A percentile compares a stretch with the other conserved stretches of the same genome.
These are phyloP conservation scores for Corylus heterophylla DNA, from an alignment of 306 rosid genomes.

Conservation along the genomic window DNA sequence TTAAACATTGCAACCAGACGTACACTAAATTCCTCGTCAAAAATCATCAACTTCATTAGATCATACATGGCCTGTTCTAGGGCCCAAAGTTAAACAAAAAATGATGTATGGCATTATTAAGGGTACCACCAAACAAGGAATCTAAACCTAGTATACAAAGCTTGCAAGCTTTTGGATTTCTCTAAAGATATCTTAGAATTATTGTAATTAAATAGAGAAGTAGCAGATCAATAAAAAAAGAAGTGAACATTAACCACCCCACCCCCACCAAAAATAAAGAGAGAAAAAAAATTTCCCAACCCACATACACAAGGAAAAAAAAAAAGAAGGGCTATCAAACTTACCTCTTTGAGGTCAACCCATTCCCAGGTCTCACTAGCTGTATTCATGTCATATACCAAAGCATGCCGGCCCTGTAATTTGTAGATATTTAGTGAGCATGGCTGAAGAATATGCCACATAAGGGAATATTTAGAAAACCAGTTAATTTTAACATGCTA, in stretches of 20 bases:
- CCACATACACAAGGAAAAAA: too few species aligned
- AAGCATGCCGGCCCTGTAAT: slow-evolving; percentile 82
- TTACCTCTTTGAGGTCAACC: slow-evolving; percentile 96
- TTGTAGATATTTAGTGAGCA: slow-evolving; percentile 9
- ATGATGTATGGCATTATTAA: too few species aligned
- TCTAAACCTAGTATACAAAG: too few species aligned
- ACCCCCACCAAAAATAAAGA: too few species aligned
- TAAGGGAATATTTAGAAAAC: neutral
- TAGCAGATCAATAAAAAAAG: neutral
- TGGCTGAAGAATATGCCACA: neutral
- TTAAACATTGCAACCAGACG: too few species aligned
- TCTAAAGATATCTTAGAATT: too few species aligned
- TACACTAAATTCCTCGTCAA: neutral
- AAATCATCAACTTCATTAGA: neutral
- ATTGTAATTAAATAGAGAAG: neutral
- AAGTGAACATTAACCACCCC: neutral
- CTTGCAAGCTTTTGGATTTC: too few species aligned
- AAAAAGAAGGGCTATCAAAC: neutral
- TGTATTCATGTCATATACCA: slow-evolving; percentile 81
- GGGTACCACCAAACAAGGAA: too few species aligned
- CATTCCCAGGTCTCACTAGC: slow-evolving; percentile 90
- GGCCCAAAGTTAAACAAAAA: neutral
- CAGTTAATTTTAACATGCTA: neutral
- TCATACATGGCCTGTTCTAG: neutral
- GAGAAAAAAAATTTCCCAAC: neutral